Evolutionary conservation across 2,329 filamentous ascomycete species (phyloP).

Genomic region (Neonectria ditissima): DNA sequence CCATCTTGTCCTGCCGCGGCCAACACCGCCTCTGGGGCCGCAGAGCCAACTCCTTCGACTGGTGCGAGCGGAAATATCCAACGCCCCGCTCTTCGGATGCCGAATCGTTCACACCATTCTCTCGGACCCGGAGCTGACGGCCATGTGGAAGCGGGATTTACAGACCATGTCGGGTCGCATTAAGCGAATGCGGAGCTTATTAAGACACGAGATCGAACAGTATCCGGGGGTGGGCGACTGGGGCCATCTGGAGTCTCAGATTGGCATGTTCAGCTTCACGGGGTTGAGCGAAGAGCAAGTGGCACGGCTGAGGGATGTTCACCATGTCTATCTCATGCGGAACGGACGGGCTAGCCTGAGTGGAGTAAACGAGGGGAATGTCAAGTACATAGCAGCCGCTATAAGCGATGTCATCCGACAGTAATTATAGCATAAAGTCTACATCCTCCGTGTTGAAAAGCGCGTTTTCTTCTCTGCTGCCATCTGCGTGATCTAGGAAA

Average conservation of each 20-base stretch:
- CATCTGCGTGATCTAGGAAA: conserved; percentile 29
- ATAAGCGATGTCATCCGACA: conserved; percentile 16
- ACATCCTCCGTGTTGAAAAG: conserved; percentile 16
- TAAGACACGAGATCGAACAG: conserved; percentile 35
- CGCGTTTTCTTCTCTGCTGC: conserved; percentile 16
- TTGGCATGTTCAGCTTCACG: conserved; percentile 57
- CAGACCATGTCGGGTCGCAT: conserved; percentile 50
- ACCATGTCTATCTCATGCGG: conserved; percentile 19
- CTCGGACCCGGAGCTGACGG: conserved; percentile 7
- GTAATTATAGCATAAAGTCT: conserved; percentile 12
- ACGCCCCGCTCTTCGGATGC: conserved; percentile 15
- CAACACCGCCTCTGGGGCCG: not conserved
- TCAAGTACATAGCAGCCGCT: conserved; percentile 27
- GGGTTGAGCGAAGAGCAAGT: conserved; percentile 50
- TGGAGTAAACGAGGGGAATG: conserved; percentile 26
- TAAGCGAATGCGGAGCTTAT: conserved; percentile 40
- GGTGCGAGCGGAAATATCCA: conserved; percentile 23
- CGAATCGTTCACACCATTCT: conserved; percentile 22
- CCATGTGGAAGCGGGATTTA: conserved; percentile 44
- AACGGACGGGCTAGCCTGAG: conserved; percentile 24
- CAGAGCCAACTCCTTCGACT: not conserved
- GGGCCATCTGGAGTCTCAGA: conserved; percentile 48
- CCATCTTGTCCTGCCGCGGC: conserved; percentile 27
- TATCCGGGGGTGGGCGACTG: conserved; percentile 45
- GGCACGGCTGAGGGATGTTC: not conserved